phyloP scores from a whole-genome alignment of 306 rosid species.

The Cicer pinnatifidum region DNA sequence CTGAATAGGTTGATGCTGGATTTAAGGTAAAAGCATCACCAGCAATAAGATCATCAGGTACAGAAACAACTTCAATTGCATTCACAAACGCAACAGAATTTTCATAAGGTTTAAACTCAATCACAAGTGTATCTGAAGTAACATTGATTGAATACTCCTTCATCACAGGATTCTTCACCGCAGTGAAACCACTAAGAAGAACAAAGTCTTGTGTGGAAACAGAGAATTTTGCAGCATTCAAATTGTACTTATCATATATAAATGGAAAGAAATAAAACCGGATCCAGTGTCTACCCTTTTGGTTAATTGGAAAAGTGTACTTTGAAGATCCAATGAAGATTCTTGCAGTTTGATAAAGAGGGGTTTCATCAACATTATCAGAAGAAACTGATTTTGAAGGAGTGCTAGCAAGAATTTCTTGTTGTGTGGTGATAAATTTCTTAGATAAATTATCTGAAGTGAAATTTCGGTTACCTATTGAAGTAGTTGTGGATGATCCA shows the following conservation, averaged over 20 bases:
- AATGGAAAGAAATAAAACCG: constrained; percentile 85
- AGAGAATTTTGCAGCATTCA: constrained; percentile 63
- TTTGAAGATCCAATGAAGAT: constrained; percentile 66
- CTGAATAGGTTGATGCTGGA: constrained; percentile 44
- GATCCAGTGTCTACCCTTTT: constrained; percentile 85
- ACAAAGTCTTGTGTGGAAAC: constrained; percentile 58
- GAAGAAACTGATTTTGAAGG: constrained; percentile 46
- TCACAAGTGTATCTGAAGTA: constrained; percentile 56
- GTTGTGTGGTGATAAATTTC: constrained; percentile 64
- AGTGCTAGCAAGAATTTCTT: constrained; percentile 57
- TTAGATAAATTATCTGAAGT: constrained; percentile 59
- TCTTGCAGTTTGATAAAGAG: constrained; percentile 75
- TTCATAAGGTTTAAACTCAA: constrained; percentile 58
- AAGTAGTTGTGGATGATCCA: constrained; percentile 60
- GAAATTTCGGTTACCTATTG: constrained; percentile 63
- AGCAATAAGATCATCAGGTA: constrained; percentile 62
- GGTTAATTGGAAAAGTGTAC: constrained; percentile 63
- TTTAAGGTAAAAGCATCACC: constrained; percentile 47
- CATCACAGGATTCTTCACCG: constrained; percentile 44
- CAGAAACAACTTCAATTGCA: constrained; percentile 84
- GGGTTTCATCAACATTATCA: constrained; percentile 49
- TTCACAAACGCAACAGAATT: constrained; percentile 71
- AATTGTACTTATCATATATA: constrained; percentile 45
- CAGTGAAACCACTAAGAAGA: constrained; percentile 56
- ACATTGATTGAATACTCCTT: constrained; percentile 71